These are phyloP conservation scores for Fomitopsis pinicola DNA, from an alignment of 1,284 basidiomycete species.

Conservation along the genomic window DNA sequence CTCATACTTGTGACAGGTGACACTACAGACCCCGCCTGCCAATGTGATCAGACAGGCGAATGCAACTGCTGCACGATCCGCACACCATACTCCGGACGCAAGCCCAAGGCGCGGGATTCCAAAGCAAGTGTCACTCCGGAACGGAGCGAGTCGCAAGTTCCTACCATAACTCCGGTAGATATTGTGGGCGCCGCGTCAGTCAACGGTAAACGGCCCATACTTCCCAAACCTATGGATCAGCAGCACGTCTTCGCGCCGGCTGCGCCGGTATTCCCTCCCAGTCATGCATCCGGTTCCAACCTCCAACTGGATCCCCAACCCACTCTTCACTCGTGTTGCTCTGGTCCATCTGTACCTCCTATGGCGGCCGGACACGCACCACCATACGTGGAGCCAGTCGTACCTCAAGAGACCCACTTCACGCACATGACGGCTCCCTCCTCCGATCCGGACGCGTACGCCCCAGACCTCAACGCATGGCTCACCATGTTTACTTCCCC, in stretches of 20 bases:
- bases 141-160: not conserved
- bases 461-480: not conserved
- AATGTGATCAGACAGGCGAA: not conserved
- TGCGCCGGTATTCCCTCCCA: not conserved
- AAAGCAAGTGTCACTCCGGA: not conserved
- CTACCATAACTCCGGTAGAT: not conserved
- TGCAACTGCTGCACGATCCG: not conserved
- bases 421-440: not conserved
- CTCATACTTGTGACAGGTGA: not conserved
- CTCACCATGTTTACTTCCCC: not conserved
- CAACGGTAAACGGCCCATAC: not conserved
- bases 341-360: not conserved
- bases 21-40: not conserved
- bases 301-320: not conserved
- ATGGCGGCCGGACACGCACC: not conserved
- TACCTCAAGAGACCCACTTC: not conserved
- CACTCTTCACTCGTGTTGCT: not conserved
- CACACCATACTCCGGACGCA: not conserved
- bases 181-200: not conserved
- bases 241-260: not conserved
- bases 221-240: not conserved
- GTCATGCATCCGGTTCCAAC: not conserved
- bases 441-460: not conserved
- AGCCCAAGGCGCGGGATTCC: not conserved
- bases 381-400: not conserved